Percentiles rank a stretch among this genome's conserved stretches.
phyloP scores from a whole-genome alignment of 2,329 filamentous ascomycete genomes.

The Sporothrix luriei region DNA sequence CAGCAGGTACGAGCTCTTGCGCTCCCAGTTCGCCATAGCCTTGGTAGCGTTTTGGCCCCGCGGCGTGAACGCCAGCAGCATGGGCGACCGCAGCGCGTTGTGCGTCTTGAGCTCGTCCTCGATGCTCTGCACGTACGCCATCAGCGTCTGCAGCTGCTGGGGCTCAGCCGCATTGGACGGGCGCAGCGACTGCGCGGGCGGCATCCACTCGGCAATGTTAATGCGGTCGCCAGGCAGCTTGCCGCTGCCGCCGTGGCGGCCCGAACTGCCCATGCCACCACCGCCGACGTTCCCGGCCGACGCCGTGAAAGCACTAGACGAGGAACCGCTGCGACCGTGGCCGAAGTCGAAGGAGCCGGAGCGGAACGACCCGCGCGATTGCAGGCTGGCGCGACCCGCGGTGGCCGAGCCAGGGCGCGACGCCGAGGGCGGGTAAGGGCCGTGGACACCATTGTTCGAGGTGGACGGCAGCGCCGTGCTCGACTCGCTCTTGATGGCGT shows the following conservation, averaged over 20 bases:
- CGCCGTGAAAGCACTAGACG: conserved; percentile 47
- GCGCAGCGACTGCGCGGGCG: conserved; percentile 87
- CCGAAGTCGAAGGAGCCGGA: conserved; percentile 66
- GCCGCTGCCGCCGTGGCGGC: conserved; percentile 32
- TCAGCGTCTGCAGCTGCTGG: conserved; percentile 76
- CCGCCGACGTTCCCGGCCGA: neutral
- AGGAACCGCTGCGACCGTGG: conserved; percentile 53
- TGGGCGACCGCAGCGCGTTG: conserved; percentile 82
- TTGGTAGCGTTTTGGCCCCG: conserved; percentile 77
- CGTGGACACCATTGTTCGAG: conserved; percentile 25
- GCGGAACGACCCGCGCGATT: conserved; percentile 50
- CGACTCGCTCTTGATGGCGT: conserved; percentile 57
- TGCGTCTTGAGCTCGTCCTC: conserved; percentile 84
- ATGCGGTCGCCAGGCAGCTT: conserved; percentile 84
- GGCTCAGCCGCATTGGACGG: conserved; percentile 75
- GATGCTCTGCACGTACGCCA: conserved; percentile 78
- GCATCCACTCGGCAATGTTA: conserved; percentile 82
- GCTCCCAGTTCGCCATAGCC: conserved; percentile 96
- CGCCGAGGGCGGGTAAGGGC: conserved; percentile 37
- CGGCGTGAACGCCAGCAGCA: conserved; percentile 87
- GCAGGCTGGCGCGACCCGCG: conserved; percentile 33
- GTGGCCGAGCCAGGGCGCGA: conserved; percentile 58
- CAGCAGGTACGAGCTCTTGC: conserved; percentile 87
- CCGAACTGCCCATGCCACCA: neutral
- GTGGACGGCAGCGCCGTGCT: conserved; percentile 32